Percentiles rank a stretch among this genome's conserved stretches.
These are phyloP conservation scores for Pseudopithomyces maydicus DNA, from an alignment of 2,329 filamentous ascomycete genomes.

Conservation along the genomic window DNA sequence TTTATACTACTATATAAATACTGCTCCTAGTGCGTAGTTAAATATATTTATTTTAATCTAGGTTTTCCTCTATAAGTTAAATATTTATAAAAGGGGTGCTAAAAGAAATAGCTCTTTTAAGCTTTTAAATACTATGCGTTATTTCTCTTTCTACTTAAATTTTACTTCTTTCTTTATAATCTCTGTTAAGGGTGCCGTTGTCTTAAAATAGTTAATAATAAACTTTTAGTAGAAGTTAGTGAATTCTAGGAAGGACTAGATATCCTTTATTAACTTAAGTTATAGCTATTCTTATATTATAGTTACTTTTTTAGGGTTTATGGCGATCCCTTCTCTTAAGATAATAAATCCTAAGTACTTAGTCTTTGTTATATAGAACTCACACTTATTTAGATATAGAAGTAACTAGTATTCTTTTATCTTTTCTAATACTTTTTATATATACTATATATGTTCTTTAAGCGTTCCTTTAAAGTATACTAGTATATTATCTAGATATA, in stretches of 20 bases:
- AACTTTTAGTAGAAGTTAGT: not conserved
- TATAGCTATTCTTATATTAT: not conserved
- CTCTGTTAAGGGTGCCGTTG: not conserved
- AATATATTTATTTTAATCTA: constrained; percentile 4
- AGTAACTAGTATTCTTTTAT: not conserved
- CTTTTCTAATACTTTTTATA: not conserved
- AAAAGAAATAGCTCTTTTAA: too few species aligned
- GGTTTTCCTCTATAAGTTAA: not conserved
- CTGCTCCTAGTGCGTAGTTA: not conserved
- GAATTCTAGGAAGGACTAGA: not conserved
- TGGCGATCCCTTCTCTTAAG: not conserved
- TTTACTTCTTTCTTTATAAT: not conserved
- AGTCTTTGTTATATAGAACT: not conserved
- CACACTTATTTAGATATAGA: not conserved
- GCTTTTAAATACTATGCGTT: not conserved
- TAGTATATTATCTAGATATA: not conserved
- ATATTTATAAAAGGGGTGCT: not conserved
- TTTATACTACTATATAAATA: constrained; percentile 2
- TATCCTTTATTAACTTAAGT: not conserved
- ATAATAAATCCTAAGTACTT: not conserved
- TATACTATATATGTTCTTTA: not conserved
- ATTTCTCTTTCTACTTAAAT: not conserved
- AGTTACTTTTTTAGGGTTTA: not conserved
- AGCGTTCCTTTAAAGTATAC: not conserved
- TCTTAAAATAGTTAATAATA: not conserved